A percentile compares a stretch with the other conserved stretches of the same genome.
Evolutionary conservation across 139 green algal genomes (phyloP).

Genomic region (Chlamydomonas schloesseri): DNA sequence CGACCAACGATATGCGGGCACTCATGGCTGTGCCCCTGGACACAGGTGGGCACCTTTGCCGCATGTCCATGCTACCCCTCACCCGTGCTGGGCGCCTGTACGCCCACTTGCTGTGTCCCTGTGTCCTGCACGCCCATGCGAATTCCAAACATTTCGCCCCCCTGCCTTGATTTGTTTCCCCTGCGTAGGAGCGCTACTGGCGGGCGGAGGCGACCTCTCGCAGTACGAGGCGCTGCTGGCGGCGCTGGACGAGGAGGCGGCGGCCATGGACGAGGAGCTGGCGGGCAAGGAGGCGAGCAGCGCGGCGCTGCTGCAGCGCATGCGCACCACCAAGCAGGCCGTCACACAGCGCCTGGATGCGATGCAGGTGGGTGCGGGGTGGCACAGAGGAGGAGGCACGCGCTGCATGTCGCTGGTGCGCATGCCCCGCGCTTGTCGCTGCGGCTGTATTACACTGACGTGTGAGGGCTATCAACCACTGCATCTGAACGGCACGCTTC

Average conservation of each 20-base stretch:
- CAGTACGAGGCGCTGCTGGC: slow-evolving; percentile 49
- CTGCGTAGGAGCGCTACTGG: slow-evolving; percentile 16
- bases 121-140: too few relatives aligned
- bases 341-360: slow-evolving; percentile 7
- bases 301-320: slow-evolving; percentile 9
- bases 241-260: slow-evolving; percentile 43
- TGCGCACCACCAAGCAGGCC: slow-evolving; percentile 21
- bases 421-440: too few relatives aligned
- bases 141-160: too few relatives aligned
- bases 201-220: background rate
- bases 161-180: background rate
- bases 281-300: slow-evolving; percentile 32
- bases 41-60: background rate
- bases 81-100: background rate
- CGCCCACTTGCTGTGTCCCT: too few relatives aligned
- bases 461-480: too few relatives aligned
- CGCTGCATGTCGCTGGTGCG: too few relatives aligned
- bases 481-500: too few relatives aligned
- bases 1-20: background rate
- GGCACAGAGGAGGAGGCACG: too few relatives aligned
- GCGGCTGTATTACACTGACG: too few relatives aligned
- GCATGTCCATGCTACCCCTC: background rate
- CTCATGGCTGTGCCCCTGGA: slow-evolving; percentile 5
- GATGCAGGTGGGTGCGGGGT: background rate
- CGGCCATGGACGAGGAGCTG: slow-evolving; percentile 41